Conservation (phyloP, 176 grass and related monocot genomes). For the Cenchrus americanus region DNA sequence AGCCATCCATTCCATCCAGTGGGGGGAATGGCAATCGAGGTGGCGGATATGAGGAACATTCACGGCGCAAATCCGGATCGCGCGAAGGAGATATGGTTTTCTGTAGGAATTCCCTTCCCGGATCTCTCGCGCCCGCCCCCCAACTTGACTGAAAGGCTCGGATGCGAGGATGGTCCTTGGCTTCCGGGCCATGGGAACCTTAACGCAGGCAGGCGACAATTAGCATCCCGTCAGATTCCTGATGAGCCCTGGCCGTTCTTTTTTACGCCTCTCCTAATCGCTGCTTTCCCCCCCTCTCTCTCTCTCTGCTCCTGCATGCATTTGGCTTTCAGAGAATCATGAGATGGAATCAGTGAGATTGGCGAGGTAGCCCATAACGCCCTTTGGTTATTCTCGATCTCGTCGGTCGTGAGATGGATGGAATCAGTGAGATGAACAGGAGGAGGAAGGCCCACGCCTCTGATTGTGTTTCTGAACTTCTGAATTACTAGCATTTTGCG, state of each 20-base stretch:
- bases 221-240: slow-evolving; percentile 64
- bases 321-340: slow-evolving; percentile 34
- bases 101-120: neutral
- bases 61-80: slow-evolving; percentile 49
- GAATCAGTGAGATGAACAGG: slow-evolving; percentile 5
- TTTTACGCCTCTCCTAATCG: slow-evolving; percentile 44
- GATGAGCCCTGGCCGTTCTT: slow-evolving; percentile 61
- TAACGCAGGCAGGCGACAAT: slow-evolving; percentile 37
- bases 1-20: slow-evolving; percentile 18
- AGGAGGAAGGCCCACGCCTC: neutral
- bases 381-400: neutral
- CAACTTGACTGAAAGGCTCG: slow-evolving; percentile 10
- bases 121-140: slow-evolving; percentile 27
- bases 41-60: slow-evolving; percentile 53
- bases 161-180: slow-evolving; percentile 39
- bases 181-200: slow-evolving; percentile 39
- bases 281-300: slow-evolving; percentile 7
- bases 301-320: neutral
- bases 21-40: slow-evolving; percentile 35
- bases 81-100: slow-evolving; percentile 38
- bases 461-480: too few relatives aligned
- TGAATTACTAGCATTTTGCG: neutral
- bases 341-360: neutral
- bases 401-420: neutral
- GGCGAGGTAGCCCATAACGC: slow-evolving; percentile 16